Conservation (phyloP, 306 rosid species). For the Vigna hirtella region DNA sequence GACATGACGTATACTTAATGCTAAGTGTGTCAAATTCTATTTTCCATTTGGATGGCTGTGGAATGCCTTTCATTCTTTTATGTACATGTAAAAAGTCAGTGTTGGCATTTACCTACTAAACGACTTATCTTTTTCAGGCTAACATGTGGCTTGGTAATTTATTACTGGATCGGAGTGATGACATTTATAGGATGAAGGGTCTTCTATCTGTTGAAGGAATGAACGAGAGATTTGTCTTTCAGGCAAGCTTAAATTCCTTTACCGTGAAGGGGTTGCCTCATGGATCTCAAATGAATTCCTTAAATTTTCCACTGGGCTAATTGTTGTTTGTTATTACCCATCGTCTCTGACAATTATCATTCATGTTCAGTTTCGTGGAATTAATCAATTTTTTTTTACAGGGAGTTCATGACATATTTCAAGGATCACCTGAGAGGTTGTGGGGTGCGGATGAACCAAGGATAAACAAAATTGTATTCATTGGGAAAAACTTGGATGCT, state of each 20-base stretch:
- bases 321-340: not conserved
- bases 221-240: constrained; percentile 97
- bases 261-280: not conserved
- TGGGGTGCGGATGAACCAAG: constrained; percentile 87
- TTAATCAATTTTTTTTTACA: constrained; percentile 47
- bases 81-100: not conserved
- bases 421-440: constrained; percentile 95
- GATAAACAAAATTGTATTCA: constrained; percentile 88
- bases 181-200: constrained; percentile 96
- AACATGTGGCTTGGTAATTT: constrained; percentile 94
- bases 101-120: constrained; percentile 28
- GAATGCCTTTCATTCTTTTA: constrained; percentile 12
- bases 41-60: constrained; percentile 13
- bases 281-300: constrained; percentile 24
- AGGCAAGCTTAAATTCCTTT: constrained; percentile 60
- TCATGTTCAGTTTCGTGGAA: constrained; percentile 5
- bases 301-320: not conserved
- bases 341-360: not conserved
- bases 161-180: constrained; percentile 85
- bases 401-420: constrained; percentile 99
- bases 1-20: constrained; percentile 32
- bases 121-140: constrained; percentile 59
- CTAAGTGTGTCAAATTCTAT: constrained; percentile 22
- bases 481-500: constrained; percentile 86
- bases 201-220: constrained; percentile 89